Evolutionary conservation across 2,329 filamentous ascomycete species (phyloP).

Genomic region (Ophiostoma sp.): DNA sequence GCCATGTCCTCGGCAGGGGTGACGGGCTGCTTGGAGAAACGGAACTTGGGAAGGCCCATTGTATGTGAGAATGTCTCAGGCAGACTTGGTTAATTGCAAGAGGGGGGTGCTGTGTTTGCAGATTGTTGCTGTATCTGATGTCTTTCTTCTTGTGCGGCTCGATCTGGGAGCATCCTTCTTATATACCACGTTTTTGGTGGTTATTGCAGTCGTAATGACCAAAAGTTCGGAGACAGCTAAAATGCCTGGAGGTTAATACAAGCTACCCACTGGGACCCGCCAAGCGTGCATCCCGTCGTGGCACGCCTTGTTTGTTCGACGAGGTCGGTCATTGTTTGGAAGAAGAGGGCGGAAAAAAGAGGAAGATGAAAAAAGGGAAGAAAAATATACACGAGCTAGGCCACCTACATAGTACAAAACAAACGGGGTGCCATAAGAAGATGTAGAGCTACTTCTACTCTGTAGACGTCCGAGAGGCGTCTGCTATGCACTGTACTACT

Average conservation of each 20-base stretch:
- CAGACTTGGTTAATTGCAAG: neutral
- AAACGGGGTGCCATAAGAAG: neutral
- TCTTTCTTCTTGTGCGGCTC: neutral
- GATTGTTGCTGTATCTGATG: neutral
- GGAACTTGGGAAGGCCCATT: slow-evolving; percentile 21
- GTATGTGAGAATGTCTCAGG: neutral
- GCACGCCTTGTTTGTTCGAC: neutral
- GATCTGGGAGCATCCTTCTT: neutral
- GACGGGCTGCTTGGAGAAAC: slow-evolving; percentile 14
- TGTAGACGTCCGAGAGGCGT: neutral
- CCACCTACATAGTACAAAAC: neutral
- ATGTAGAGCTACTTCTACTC: neutral
- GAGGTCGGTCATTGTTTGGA: neutral
- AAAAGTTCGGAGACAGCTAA: neutral
- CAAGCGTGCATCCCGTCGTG: slow-evolving; percentile 8
- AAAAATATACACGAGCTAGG: neutral
- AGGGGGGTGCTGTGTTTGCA: neutral
- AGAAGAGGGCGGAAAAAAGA: no score
- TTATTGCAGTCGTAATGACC: neutral
- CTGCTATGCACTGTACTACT: neutral
- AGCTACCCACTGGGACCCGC: neutral
- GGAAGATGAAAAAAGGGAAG: no score
- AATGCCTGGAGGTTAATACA: neutral
- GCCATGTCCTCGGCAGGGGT: slow-evolving; percentile 10
- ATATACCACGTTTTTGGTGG: neutral